Evolutionary conservation across 257 asterid species (phyloP).

Genomic region (Knoxia roxburghii): DNA sequence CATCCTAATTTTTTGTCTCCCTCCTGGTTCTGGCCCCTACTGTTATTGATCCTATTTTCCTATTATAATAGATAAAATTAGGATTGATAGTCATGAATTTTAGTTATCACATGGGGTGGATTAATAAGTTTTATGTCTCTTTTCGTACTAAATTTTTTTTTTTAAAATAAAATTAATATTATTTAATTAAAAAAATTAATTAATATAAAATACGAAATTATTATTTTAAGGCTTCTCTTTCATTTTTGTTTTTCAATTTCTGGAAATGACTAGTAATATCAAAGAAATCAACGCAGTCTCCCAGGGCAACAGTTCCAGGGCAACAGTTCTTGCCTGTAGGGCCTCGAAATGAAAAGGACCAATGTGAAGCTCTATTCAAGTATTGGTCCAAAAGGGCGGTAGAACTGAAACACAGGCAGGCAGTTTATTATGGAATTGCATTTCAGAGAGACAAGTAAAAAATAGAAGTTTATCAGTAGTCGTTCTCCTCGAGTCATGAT

Average conservation of each 20-base stretch:
- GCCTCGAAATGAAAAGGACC: neutral
- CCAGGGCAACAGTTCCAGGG: neutral
- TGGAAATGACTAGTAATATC: neutral
- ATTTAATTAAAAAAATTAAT: too few relatives aligned
- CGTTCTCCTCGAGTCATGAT: slow-evolving; percentile 1
- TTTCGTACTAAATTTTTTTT: too few relatives aligned
- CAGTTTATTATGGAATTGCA: slow-evolving; percentile 3
- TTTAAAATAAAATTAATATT: too few relatives aligned
- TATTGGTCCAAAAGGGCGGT: slow-evolving; percentile 2
- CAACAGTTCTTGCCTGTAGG: neutral
- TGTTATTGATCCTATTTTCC: too few relatives aligned
- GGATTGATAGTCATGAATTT: too few relatives aligned
- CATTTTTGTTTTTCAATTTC: neutral
- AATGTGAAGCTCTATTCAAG: neutral
- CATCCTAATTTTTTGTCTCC: too few relatives aligned
- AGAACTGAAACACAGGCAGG: slow-evolving; percentile 5
- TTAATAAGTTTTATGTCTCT: too few relatives aligned
- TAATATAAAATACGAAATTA: too few relatives aligned
- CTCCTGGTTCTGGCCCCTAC: too few relatives aligned
- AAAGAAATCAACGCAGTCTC: neutral
- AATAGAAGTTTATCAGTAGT: neutral
- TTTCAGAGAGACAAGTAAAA: neutral
- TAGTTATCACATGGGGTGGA: too few relatives aligned
- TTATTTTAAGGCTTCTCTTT: too few relatives aligned
- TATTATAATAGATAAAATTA: too few relatives aligned